These are phyloP conservation scores for Phtheirospermum japonicum DNA, from an alignment of 257 asterid species.

Conservation along the genomic window DNA sequence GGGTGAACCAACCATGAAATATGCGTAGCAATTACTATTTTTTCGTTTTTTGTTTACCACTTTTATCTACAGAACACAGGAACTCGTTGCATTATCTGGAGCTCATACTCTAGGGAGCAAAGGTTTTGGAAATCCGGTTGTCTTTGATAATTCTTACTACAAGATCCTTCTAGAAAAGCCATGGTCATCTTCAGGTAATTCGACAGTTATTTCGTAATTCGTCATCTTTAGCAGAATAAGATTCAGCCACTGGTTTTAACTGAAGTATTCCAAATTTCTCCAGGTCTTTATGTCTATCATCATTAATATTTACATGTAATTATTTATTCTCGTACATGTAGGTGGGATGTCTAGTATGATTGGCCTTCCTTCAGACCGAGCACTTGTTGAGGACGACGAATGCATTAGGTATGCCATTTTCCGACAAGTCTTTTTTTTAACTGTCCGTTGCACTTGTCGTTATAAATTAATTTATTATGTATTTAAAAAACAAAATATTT, in stretches of 20 bases:
- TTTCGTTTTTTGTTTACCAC: background rate
- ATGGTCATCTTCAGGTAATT: constrained; percentile 71
- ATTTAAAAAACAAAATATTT: too few species aligned
- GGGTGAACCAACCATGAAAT: background rate
- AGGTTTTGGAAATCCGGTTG: constrained; percentile 83
- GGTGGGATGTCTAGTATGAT: constrained; percentile 80
- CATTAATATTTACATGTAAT: background rate
- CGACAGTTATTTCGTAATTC: background rate
- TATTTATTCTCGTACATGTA: constrained; percentile 25
- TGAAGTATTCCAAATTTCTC: constrained; percentile 5
- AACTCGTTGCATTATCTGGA: constrained; percentile 89
- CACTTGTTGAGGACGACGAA: constrained; percentile 78
- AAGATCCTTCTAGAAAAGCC: constrained; percentile 81
- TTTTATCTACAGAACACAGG: constrained; percentile 54
- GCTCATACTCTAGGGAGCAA: constrained; percentile 89
- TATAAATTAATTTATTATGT: too few species aligned
- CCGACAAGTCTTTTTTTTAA: too few species aligned
- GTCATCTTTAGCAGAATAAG: background rate
- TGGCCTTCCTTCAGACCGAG: constrained; percentile 94
- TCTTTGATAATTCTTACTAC: constrained; percentile 84
- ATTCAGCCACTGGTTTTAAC: too few species aligned
- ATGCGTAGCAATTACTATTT: background rate
- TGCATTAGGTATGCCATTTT: constrained; percentile 52
- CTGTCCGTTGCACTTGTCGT: too few species aligned
- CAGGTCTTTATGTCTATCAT: background rate